Evolutionary conservation across 129 eudicot genomes (phyloP), one percentile per base, ranked within the genome.

Genomic region (Saposhnikovia divaricata): DNA sequence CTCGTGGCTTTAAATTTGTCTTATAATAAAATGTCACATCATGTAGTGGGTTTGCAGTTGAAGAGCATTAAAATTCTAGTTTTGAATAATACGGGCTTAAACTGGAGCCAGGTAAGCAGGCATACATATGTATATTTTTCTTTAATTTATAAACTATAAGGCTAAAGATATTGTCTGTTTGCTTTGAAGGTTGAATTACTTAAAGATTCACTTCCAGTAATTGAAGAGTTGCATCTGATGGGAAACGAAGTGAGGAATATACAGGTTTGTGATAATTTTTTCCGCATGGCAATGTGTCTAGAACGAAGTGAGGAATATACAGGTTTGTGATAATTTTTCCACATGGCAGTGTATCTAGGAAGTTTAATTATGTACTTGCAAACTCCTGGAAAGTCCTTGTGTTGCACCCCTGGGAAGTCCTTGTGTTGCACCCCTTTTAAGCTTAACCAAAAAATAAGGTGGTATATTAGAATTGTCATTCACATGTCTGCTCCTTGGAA

Each of bases 181-280:
- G 44, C 28, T 39, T 78, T 69, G 81, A 91, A 94, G 98, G 85
- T 94, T 77, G 98, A 89, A 76, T 69, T 76, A 63, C 97, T 94
- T 75, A 87, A 92, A 85, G 82, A 86, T 78, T 89, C 87, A 80
- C 82, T 92, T 38, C 92, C 86, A 76, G 84, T 78, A 78, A 82
- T 94, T n/a, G 92, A 94, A 79, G 98, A 94, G 86, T 87, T 94
- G 80, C 97, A 94, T 94, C 86, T 94, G 76, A 89, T 85, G 93
- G 97, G 96, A 76, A 94, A 94, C 78, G 80, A 89, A 59, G 8
- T 94, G 44, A 85, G 84, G 72, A 90, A 86, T 77, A 90, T 94
- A 34, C 37, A 34, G 37, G 37, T 34, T 34, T 34, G 37, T 34
- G 37, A 34, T 34, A 34, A 34, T 34, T 34, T 34, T 34, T 34